Base-by-base conservation (phyloP, 2,329 filamentous ascomycete species). In the Xylariaceae sp. region DNA sequence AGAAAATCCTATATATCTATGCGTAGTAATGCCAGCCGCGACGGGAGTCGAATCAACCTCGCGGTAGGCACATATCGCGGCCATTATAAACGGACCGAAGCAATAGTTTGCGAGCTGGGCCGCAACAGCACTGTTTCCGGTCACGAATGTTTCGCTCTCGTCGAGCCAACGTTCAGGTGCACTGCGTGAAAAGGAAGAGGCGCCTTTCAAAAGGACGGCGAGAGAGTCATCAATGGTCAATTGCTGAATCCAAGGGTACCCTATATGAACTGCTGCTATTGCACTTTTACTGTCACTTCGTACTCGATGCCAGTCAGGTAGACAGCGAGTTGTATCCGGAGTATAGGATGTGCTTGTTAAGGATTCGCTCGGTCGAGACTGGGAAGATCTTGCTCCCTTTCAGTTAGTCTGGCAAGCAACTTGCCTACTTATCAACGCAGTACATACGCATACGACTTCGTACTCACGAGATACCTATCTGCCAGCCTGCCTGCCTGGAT, bases 41-140 rank as follows among this genome's bases (percentile, higher is more conserved):
- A 54, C 30, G 41, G 13, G 13, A 45, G 41, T 49, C 30, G 39
- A 41, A 52, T 18, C 45, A n/a, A 45, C 8, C 10, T n/a, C 5
- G n/a, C 41, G 2, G 37, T 13, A 41, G 37, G 23, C 23, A 30
- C 23, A 30, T 30, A 30, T 30, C 13, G 51, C 51, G 58, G 55
- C 51, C 54, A 57, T 18, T 50, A 23, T 30, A 30, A 30, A 50
- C 18, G 9, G 48, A 3, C 48, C 11, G 23, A 54, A 56, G 59
- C 59, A 58, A 61, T 51, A 61, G 49, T 63, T 57, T 60, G 57
- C 59, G 57, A 56, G 57, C 51, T 54, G 49, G 23, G 51, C 45
- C 37, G 56, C 55, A 48, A 45, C 39, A 9, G 44, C 47, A 39
- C 11, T 15, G 17, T 51, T 49, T 37, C 55, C 34, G 53, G 54